Evolutionary conservation across 768 basidiomycete species (phyloP), one percentile per base, ranked within the genome.

Genomic region (Tricholomella constricta): DNA sequence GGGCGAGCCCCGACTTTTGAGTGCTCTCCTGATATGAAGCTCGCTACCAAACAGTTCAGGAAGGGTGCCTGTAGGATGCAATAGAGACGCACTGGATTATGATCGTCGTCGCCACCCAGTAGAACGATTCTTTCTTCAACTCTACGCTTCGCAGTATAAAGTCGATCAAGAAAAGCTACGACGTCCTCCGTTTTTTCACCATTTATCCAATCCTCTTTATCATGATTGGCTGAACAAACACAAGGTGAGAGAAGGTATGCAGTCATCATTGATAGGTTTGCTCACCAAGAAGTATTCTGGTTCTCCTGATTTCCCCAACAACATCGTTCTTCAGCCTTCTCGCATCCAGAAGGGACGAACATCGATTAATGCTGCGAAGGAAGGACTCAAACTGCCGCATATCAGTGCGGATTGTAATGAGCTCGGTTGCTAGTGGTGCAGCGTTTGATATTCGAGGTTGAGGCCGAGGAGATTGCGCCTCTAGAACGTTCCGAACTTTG

Each of bases 271-370:
- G 32, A 42, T 53, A 25, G 4, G 27, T n/a, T 22, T 23, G n/a
- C 77, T 51, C 62, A 91, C 91, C 88, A 17, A 93, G 78, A 26
- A 88, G 65, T 34, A 86, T 61, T 45, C 90, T 80, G 6, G 93
- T 94, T 61, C 85, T 79, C 54, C 96, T 72, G 37, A 96, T 91
- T 72, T 98, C 94, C n/a, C 91, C 83, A 56, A 89, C 84, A 31
- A 99, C 80, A 62, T 99, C 97, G 58, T 91, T 95, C 72, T 95
- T 90, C 34, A 98, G 70, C 20, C 95, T 78, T 49, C 94, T 80
- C 3, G 94, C 94, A 63, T 99, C 97, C 27, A 94, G 69, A 6
- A 98, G 75, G 4, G 89, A 94, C 10, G 88, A 88, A 61, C 86
- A 86, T 27, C 85, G 82, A 55, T 78, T 82, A 63, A 98, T 94